Base-by-base conservation (phyloP, 179 eudicot species). In the Nepenthes alata region DNA sequence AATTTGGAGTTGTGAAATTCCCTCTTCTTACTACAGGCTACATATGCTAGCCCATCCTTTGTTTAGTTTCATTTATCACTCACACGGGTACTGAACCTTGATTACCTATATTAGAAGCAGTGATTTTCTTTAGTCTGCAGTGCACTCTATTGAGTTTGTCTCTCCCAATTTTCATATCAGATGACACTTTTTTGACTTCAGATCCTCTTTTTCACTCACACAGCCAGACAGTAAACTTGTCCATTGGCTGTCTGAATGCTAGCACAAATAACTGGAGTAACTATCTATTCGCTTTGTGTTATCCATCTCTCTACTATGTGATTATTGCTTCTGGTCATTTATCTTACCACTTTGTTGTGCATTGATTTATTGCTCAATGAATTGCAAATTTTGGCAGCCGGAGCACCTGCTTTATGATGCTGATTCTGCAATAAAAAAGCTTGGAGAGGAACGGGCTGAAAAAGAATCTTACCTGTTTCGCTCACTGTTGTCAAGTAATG, bases 401-500 rank as follows among this genome's bases (percentile, higher is more conserved):
- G 93, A 83, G 74, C 98, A 93, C 66, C 77, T 93, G 48, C 81
- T 89, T 70, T 81, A 89, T 59, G 98, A 89, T 78, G 93, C 90
- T 45, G 80, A 80, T 65, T 75, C 87, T 34, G 98, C 88, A 63
- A 73, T 68, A 38, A 86, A 72, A 74, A 93, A 93, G 64, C 82
- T 93, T 57, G 95, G 98, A 35, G 54, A 53, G 66, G 83, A 86
- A 61, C 84, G 96, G 71, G 88, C 96, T 55, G 73, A 89, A 34
- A 68, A 66, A 52, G 95, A 81, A 74, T 86, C 96, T 56, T 89
- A 85, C 75, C 78, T 93, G 35, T 89, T 93, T 67, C 73, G 59
- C 37, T 85, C 96, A 15, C 85, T 93, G 36, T 67, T 70, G 64
- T 61, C 74, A 55, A 73, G 80, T 65, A 74, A 70, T 60, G 82